These are phyloP conservation scores for Triticum urartu DNA, from an alignment of 176 grass and related monocot genomes.

Conservation along the genomic window DNA sequence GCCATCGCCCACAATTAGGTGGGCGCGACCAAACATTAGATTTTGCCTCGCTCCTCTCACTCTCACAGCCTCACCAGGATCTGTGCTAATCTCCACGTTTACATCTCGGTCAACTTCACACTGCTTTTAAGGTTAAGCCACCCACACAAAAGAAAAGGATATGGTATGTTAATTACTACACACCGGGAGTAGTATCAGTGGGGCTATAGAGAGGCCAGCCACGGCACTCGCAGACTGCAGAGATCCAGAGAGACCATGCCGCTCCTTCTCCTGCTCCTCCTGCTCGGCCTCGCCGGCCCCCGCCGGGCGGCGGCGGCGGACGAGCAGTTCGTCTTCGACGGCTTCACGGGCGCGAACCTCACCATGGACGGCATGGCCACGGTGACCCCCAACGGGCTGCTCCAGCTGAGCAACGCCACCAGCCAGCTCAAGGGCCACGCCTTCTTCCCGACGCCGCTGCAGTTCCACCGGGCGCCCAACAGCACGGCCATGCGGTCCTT, in stretches of 20 bases:
- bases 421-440: slow-evolving; percentile 65
- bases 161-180: no score
- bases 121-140: neutral
- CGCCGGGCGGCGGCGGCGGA: slow-evolving; percentile 1
- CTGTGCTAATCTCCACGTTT: neutral
- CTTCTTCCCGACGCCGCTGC: slow-evolving; percentile 56
- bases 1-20: neutral
- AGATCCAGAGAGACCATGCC: neutral
- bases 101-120: slow-evolving; percentile 14
- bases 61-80: neutral
- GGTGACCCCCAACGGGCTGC: slow-evolving; percentile 49
- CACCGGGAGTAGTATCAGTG: neutral
- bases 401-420: slow-evolving; percentile 61
- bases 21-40: neutral
- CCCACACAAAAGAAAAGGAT: no score
- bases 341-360: slow-evolving; percentile 57
- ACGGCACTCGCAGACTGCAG: neutral
- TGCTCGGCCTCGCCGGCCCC: neutral
- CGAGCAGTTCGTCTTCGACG: slow-evolving; percentile 64
- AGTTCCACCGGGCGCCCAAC: slow-evolving; percentile 33
- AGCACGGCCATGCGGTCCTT: slow-evolving; percentile 62
- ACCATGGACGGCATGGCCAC: slow-evolving; percentile 61
- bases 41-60: neutral
- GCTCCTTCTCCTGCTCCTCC: slow-evolving; percentile 4
- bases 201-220: neutral